These are phyloP conservation scores for Mycosarcoma mackinlayi DNA, from an alignment of 1,284 basidiomycete species.

Conservation along the genomic window DNA sequence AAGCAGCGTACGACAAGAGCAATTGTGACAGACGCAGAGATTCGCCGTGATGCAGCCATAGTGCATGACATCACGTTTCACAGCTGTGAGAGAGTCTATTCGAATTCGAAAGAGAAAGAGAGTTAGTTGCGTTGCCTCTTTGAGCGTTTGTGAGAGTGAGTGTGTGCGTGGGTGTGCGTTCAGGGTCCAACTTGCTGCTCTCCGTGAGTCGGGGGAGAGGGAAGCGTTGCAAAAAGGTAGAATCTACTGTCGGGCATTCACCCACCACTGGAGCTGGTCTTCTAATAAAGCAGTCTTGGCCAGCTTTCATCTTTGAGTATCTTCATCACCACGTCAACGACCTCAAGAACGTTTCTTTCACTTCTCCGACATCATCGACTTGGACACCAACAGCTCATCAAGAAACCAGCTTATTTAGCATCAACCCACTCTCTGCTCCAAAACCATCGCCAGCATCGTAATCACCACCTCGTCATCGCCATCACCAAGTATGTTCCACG, in stretches of 20 bases:
- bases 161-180: too few relatives aligned
- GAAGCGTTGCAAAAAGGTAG: constrained; percentile 18
- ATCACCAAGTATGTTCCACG: constrained; percentile 56
- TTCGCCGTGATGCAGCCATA: constrained; percentile 4
- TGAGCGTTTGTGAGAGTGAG: constrained; percentile 3
- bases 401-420: constrained; percentile 1
- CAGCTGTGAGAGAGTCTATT: constrained; percentile 20
- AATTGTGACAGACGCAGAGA: not conserved
- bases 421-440: not conserved
- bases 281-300: constrained; percentile 11
- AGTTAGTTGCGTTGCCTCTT: constrained; percentile 21
- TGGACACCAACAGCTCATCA: constrained; percentile 2
- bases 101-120: not conserved
- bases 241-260: constrained; percentile 24
- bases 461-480: constrained; percentile 7
- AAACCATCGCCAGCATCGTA: not conserved
- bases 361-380: not conserved
- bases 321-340: constrained; percentile 12
- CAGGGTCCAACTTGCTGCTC: constrained; percentile 25
- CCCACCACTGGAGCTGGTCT: not conserved
- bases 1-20: constrained; percentile 16
- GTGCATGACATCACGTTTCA: constrained; percentile 39
- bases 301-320: not conserved
- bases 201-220: constrained; percentile 4
- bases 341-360: constrained; percentile 11